Evolutionary conservation across 495 filamentous ascomycete species (phyloP).

Genomic region (Penicillium soppii): DNA sequence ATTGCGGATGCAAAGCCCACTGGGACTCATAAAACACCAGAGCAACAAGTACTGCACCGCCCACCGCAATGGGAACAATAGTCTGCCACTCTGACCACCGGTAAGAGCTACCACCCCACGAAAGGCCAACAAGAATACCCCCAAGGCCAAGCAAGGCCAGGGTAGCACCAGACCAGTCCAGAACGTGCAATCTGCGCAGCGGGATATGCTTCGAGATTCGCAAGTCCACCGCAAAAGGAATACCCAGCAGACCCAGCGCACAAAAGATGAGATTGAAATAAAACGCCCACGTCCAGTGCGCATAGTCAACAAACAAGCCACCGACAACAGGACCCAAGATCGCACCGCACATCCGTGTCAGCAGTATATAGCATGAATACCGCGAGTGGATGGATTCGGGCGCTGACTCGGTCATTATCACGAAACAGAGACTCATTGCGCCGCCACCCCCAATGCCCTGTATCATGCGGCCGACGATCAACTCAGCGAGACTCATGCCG

Average conservation of each 20-base stretch:
- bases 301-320: conserved; percentile 36
- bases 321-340: conserved; percentile 40
- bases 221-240: conserved; percentile 37
- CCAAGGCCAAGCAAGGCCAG: conserved; percentile 31
- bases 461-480: conserved; percentile 64
- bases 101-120: conserved; percentile 35
- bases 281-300: conserved; percentile 41
- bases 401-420: conserved; percentile 65
- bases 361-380: conserved; percentile 37
- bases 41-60: conserved; percentile 37
- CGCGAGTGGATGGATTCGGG: conserved; percentile 40
- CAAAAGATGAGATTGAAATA: conserved; percentile 46
- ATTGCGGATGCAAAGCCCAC: conserved; percentile 49
- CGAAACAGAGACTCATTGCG: conserved; percentile 60
- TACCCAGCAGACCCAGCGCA: conserved; percentile 31
- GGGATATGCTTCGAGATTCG: conserved; percentile 23
- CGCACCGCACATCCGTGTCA: conserved; percentile 34
- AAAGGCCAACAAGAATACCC: conserved; percentile 34
- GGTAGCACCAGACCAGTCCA: conserved; percentile 40
- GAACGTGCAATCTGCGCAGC: conserved; percentile 23
- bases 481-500: conserved; percentile 55
- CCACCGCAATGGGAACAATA: conserved; percentile 53
- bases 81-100: conserved; percentile 43
- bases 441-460: conserved; percentile 77
- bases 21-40: conserved; percentile 51